A percentile compares a stretch with the other conserved stretches of the same genome.
These are phyloP conservation scores for Penicillium canescens DNA, from an alignment of 495 filamentous ascomycete genomes.

Conservation along the genomic window DNA sequence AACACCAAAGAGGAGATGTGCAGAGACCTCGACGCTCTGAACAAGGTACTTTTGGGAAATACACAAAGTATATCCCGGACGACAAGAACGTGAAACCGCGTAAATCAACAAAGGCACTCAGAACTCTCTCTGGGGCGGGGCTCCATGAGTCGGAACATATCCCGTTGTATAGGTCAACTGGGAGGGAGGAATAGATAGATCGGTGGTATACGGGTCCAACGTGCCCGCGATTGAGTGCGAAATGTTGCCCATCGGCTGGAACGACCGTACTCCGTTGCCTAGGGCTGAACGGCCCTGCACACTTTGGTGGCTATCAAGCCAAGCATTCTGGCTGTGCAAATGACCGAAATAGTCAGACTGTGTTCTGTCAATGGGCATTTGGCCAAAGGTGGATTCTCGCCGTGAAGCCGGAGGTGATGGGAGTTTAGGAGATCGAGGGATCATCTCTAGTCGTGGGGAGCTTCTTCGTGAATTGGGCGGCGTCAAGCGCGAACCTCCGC, in stretches of 20 bases:
- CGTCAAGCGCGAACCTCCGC: constrained; percentile 45
- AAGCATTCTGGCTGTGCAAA: constrained; percentile 24
- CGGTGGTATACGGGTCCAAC: constrained; percentile 33
- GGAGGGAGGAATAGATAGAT: constrained; percentile 33
- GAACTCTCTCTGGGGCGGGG: constrained; percentile 30
- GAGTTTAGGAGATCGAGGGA: constrained; percentile 42
- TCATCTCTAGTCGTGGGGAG: constrained; percentile 40
- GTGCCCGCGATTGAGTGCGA: constrained; percentile 28
- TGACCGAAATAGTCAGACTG: constrained; percentile 37
- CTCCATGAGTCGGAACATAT: constrained; percentile 33
- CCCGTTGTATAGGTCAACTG: constrained; percentile 35
- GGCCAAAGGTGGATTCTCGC: constrained; percentile 36
- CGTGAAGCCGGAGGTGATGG: constrained; percentile 39
- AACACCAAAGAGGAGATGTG: too few species aligned
- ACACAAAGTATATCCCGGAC: not conserved
- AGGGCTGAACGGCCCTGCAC: constrained; percentile 24
- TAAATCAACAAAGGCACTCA: constrained; percentile 7
- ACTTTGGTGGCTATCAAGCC: constrained; percentile 29
- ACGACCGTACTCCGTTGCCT: constrained; percentile 25
- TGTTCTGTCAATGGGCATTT: constrained; percentile 27
- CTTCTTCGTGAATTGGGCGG: constrained; percentile 46
- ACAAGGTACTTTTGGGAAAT: constrained; percentile 1
- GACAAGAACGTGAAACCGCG: not conserved
- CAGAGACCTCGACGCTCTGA: not conserved
- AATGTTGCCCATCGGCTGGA: constrained; percentile 24